phyloP scores from a whole-genome alignment of 2,329 filamentous ascomycete species.

The Thermoascus crustaceus region DNA sequence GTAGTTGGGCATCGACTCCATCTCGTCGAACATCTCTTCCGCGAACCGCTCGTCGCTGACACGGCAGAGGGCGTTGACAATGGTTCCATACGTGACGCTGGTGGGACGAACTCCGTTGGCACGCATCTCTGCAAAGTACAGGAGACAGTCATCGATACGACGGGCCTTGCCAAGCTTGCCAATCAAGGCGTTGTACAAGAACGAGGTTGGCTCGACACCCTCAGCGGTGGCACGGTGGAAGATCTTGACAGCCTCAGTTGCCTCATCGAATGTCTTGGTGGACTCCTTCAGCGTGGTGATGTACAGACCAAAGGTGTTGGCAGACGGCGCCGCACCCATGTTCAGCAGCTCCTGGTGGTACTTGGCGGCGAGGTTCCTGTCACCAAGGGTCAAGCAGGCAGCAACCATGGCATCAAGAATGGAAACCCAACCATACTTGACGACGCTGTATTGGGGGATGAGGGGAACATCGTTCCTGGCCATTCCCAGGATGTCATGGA shows the following conservation, averaged over 20 bases:
- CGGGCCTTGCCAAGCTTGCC: conserved; percentile 97
- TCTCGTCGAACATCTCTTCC: conserved; percentile 96
- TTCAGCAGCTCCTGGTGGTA: conserved; percentile 87
- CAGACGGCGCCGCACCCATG: conserved; percentile 84
- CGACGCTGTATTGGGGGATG: conserved; percentile 71
- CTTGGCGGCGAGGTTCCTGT: conserved; percentile 70
- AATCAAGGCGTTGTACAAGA: conserved; percentile 96
- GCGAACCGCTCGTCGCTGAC: conserved; percentile 97
- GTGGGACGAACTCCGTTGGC: conserved; percentile 86
- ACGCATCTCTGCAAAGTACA: conserved; percentile 98
- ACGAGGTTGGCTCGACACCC: conserved; percentile 90
- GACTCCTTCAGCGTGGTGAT: conserved; percentile 99
- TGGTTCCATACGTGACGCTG: conserved; percentile 94
- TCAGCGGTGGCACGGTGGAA: conserved; percentile 90
- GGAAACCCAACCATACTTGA: conserved; percentile 91
- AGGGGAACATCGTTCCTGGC: conserved; percentile 83
- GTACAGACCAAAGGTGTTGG: conserved; percentile 96
- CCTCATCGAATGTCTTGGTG: conserved; percentile 95
- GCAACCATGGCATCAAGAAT: conserved; percentile 96
- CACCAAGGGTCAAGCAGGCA: conserved; percentile 74
- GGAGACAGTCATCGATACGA: conserved; percentile 94
- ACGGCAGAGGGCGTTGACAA: conserved; percentile 94
- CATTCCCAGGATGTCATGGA: conserved; percentile 80
- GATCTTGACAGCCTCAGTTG: conserved; percentile 92
- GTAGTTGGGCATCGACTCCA: conserved; percentile 98